These are phyloP conservation scores for Suhomyces taliae DNA, from an alignment of 1,139 yeast species.

Conservation along the genomic window DNA sequence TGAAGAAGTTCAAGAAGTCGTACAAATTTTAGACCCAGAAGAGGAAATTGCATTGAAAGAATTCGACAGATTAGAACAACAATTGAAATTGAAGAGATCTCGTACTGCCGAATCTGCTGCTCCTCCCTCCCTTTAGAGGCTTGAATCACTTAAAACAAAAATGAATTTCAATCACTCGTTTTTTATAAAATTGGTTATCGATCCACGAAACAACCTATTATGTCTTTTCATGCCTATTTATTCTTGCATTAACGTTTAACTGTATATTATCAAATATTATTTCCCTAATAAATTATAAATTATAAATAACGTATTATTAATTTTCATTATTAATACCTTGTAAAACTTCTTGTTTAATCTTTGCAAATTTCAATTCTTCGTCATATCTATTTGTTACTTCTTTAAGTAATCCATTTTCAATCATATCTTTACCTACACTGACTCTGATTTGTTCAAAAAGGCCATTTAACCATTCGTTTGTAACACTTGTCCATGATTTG, in stretches of 20 bases:
- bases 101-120: conserved; percentile 23
- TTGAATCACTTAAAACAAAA: no score
- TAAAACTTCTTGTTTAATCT: conserved; percentile 21
- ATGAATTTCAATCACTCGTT: neutral
- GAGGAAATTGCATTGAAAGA: conserved; percentile 60
- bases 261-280: neutral
- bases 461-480: conserved; percentile 28
- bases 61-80: conserved; percentile 65
- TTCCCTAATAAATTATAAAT: neutral
- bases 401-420: conserved; percentile 39
- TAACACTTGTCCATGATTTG: conserved; percentile 36
- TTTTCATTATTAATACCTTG: conserved; percentile 8
- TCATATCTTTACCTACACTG: conserved; percentile 37
- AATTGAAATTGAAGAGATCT: conserved; percentile 22
- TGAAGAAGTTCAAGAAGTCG: conserved; percentile 77
- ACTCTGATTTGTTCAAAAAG: conserved; percentile 39
- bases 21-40: conserved; percentile 57
- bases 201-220: neutral
- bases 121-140: conserved; percentile 33
- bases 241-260: neutral
- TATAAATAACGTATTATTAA: neutral
- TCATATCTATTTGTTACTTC: conserved; percentile 30
- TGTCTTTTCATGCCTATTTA: neutral
- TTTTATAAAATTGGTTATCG: neutral
- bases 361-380: conserved; percentile 21